Conservation (phyloP, 2,329 filamentous ascomycete genomes). For the Bipolaris bicolor region DNA sequence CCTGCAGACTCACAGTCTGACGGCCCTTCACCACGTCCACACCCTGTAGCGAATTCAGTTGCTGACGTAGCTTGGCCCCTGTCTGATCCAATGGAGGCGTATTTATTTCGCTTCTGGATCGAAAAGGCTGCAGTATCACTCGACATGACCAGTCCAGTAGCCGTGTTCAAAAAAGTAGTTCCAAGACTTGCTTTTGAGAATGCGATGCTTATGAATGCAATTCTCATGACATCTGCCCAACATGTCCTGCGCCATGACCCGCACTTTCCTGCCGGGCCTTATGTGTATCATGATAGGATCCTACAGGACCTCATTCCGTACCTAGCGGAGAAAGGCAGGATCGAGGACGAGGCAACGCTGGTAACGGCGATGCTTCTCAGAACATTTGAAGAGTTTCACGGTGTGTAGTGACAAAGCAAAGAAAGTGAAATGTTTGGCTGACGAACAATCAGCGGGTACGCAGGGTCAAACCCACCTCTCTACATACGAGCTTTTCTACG, state of each 20-base stretch:
- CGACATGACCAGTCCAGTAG: slow-evolving; percentile 23
- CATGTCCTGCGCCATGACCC: slow-evolving; percentile 41
- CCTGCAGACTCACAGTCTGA: slow-evolving; percentile 9
- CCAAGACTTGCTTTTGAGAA: slow-evolving; percentile 39
- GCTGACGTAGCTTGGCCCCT: slow-evolving; percentile 13
- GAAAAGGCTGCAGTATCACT: slow-evolving; percentile 18
- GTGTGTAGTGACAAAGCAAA: slow-evolving; percentile 10
- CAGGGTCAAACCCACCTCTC: slow-evolving; percentile 23
- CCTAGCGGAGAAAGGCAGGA: slow-evolving; percentile 20
- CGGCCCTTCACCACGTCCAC: slow-evolving; percentile 1
- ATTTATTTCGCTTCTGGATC: slow-evolving; percentile 25
- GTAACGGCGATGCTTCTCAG: slow-evolving; percentile 27
- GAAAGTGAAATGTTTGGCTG: not conserved
- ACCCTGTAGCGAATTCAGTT: not conserved
- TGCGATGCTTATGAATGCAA: slow-evolving; percentile 49
- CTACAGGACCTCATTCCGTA: slow-evolving; percentile 24
- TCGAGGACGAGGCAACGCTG: slow-evolving; percentile 27
- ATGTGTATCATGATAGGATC: slow-evolving; percentile 25
- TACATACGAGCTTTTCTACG: slow-evolving; percentile 25
- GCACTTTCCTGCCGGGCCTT: slow-evolving; percentile 20
- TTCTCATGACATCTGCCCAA: slow-evolving; percentile 50
- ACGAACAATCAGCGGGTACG: slow-evolving; percentile 23
- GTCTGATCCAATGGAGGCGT: slow-evolving; percentile 18
- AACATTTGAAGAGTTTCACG: slow-evolving; percentile 26
- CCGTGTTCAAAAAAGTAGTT: slow-evolving; percentile 16